A percentile compares a stretch with the other conserved stretches of the same genome.
Conservation (phyloP, 495 filamentous ascomycete species). For the Talaromyces liani region DNA sequence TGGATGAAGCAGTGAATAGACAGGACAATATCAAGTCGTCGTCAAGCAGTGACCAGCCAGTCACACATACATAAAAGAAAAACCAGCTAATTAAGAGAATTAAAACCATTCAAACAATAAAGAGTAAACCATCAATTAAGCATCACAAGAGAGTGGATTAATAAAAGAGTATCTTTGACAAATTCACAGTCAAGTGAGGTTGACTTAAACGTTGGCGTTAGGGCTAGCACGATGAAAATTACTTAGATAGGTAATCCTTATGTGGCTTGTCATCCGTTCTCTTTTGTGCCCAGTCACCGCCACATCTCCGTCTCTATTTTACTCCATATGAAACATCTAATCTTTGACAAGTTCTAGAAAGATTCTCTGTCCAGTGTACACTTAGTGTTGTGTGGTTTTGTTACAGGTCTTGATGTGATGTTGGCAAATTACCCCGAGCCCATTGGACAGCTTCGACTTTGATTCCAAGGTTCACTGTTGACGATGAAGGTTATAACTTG, state of each 20-base stretch:
- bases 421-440: background rate
- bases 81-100: too few species aligned
- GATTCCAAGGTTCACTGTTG: too few species aligned
- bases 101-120: background rate
- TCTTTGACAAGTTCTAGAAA: background rate
- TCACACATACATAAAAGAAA: background rate
- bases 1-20: background rate
- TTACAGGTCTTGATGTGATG: background rate
- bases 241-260: background rate
- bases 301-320: background rate
- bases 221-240: background rate
- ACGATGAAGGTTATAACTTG: too few species aligned
- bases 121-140: background rate
- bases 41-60: background rate
- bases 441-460: too few species aligned
- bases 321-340: background rate
- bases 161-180: background rate
- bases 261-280: background rate
- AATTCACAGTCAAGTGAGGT: background rate
- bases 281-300: background rate
- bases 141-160: background rate
- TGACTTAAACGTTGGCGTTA: background rate
- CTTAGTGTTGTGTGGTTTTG: background rate
- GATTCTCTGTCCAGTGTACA: background rate
- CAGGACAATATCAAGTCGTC: background rate